Evolutionary conservation across 1,139 yeast genomes (phyloP), one percentile per base, ranked within the genome.

Genomic region (Hyphopichia fennica): DNA sequence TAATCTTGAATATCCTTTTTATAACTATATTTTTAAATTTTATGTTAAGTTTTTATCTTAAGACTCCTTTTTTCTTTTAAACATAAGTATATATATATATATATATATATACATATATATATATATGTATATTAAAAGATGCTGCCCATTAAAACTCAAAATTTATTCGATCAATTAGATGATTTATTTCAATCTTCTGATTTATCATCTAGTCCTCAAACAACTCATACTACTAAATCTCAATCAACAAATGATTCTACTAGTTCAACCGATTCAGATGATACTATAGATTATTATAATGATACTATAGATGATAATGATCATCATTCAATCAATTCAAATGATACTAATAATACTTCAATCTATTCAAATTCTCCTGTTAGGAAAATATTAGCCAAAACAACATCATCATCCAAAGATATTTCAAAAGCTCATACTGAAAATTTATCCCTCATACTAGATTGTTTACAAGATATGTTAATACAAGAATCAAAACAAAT

Each of bases 391-490:
- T 28, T 28, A 14, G 13, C 13, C 11, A 25, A 7, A 8, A 25
- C n/a, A n/a, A n/a, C n/a, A n/a, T n/a, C n/a, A n/a, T n/a, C n/a
- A n/a, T n/a, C n/a, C n/a, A n/a, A n/a, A n/a, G n/a, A n/a, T n/a
- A 22, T 22, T 7, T 7, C 25, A 23, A 17, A 14, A 20, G 32
- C 10, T 11, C 37, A 45, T 28, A 19, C 22, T 14, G 46, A 45
- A 11, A 35, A 19, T 40, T 23, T 40, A 13, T 6, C 4, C 3
- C 34, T 40, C 14, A 41, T 53, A 19, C 38, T 53, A 8, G 54
- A 52, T 9, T 52, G 55, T 39, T 42, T 52, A 41, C 41, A 44
- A 31, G 54, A 53, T n/a, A 53, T 53, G 56, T 10, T 48, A 11
- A 20, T 17, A 3, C 45, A 47, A 16, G 56, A 53, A 16, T 45